Base-by-base conservation (phyloP, 495 filamentous ascomycete species). In the Xylaria palmicola region DNA sequence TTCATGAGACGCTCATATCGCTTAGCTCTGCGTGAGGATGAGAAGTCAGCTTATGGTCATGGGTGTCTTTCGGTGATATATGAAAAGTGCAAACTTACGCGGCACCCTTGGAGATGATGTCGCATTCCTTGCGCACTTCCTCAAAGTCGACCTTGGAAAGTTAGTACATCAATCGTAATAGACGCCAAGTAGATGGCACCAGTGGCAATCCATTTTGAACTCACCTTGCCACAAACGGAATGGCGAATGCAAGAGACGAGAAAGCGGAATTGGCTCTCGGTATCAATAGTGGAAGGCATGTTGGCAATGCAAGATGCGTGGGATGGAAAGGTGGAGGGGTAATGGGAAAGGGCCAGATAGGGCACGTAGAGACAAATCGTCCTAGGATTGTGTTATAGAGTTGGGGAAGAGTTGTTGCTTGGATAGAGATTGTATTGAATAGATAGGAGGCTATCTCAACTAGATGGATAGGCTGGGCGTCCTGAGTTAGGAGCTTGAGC, bases 1-100 rank as follows among this genome's bases (percentile, higher is more conserved):
- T 85, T 86, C 69, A 86, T 76, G 41, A 89, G 78, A 2, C 86
- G 80, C 72, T 86, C 83, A 60, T 86, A 89, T 49, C 86, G 79
- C 68, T 88, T 88, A 15, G 85, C 83, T 1, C 86, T 88, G 50
- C 54, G 15, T 41, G 29, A 12, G 22, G 32, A 15, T 32, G 24
- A 24, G 13, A 19, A 26, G 13, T 62, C 55, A 62, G 44, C 37
- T 30, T 29, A 53, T 15, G 44, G 22, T 20, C 6, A 15, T 8
- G n/a, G 15, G n/a, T 45, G 29, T 0, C 20, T 6, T 15, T 17
- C 12, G 15, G 17, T 26, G 55, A 36, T 36, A 54, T 29, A 24
- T 29, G 20, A 26, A 10, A 19, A 50, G 7, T 56, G 8, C 4
- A 6, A n/a, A 81, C 88, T 78, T 80, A 90, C 87, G 87, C 86